phyloP scores from a whole-genome alignment of 345 rosid genomes.

The Rubroshorea leprosula region DNA sequence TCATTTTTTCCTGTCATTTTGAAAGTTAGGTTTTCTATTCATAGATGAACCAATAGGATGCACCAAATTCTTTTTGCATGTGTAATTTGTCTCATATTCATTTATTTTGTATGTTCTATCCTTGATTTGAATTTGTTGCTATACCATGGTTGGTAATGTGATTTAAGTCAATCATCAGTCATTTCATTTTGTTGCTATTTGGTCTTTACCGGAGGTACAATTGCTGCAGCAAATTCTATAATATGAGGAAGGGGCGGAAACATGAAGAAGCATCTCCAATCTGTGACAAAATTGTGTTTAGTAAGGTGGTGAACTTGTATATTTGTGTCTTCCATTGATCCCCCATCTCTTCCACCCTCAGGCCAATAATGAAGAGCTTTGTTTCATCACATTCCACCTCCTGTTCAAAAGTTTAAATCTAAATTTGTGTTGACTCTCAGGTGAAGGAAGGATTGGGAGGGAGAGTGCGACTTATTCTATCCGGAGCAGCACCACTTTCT shows the following conservation, averaged over 20 bases:
- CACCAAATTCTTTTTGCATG: no score
- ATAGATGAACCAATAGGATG: no score
- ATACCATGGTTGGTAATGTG: background rate
- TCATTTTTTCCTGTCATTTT: no score
- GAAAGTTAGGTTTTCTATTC: no score
- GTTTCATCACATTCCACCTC: constrained; percentile 2
- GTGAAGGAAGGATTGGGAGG: constrained; percentile 95
- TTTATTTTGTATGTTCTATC: no score
- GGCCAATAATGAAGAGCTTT: background rate
- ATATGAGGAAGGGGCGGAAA: constrained; percentile 56
- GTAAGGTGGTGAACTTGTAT: constrained; percentile 43
- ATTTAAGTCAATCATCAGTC: constrained; percentile 5
- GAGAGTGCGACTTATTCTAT: constrained; percentile 75
- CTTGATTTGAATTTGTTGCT: no score
- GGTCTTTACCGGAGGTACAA: constrained; percentile 13
- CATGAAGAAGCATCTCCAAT: constrained; percentile 77
- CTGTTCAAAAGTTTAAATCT: background rate
- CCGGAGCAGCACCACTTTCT: constrained; percentile 96
- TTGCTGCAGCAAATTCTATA: constrained; percentile 53
- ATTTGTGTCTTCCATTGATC: background rate
- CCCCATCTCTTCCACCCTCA: background rate
- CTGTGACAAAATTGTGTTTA: constrained; percentile 81
- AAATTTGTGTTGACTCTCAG: constrained; percentile 29
- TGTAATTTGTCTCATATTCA: no score
- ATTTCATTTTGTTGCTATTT: constrained; percentile 5